phyloP scores from a whole-genome alignment of 441 rosid species.

The Arabidopsis lyrata region DNA sequence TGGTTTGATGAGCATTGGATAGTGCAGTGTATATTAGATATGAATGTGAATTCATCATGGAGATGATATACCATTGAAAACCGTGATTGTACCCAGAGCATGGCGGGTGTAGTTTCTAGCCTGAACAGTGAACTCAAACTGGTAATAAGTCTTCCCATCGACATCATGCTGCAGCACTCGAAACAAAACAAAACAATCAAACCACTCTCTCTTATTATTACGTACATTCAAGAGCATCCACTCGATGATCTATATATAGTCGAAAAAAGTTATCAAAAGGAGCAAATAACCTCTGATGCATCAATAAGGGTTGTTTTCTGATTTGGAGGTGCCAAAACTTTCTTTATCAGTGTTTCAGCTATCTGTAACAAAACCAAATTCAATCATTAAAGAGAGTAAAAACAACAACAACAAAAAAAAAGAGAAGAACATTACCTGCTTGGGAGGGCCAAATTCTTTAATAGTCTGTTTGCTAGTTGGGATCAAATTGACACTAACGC shows the following conservation, averaged over 20 bases:
- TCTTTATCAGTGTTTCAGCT: slow-evolving; percentile 79
- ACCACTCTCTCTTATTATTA: neutral
- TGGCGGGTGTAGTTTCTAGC: slow-evolving; percentile 93
- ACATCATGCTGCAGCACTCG: slow-evolving; percentile 62
- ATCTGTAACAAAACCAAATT: slow-evolving; percentile 53
- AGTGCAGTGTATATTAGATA: neutral
- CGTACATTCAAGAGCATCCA: slow-evolving; percentile 1
- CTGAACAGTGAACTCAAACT: slow-evolving; percentile 78
- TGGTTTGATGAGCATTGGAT: neutral
- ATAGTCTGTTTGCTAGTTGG: slow-evolving; percentile 77
- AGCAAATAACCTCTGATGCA: slow-evolving; percentile 68
- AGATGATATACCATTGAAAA: slow-evolving; percentile 70
- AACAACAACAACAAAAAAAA: neutral
- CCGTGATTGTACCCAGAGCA: slow-evolving; percentile 71
- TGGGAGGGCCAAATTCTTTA: slow-evolving; percentile 83
- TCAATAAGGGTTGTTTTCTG: slow-evolving; percentile 80
- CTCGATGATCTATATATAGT: neutral
- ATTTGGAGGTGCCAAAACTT: slow-evolving; percentile 79
- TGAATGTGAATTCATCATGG: slow-evolving; percentile 17
- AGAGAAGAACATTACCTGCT: slow-evolving; percentile 55
- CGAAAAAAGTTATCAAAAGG: slow-evolving; percentile 5
- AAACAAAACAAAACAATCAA: slow-evolving; percentile 32
- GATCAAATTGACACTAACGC: slow-evolving; percentile 71
- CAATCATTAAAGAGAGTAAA: neutral
- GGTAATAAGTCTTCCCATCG: slow-evolving; percentile 77